A percentile compares a stretch with the other conserved stretches of the same genome.
Evolutionary conservation across 176 grass and related monocot species (phyloP).

Genomic region (Eleusine coracana): DNA sequence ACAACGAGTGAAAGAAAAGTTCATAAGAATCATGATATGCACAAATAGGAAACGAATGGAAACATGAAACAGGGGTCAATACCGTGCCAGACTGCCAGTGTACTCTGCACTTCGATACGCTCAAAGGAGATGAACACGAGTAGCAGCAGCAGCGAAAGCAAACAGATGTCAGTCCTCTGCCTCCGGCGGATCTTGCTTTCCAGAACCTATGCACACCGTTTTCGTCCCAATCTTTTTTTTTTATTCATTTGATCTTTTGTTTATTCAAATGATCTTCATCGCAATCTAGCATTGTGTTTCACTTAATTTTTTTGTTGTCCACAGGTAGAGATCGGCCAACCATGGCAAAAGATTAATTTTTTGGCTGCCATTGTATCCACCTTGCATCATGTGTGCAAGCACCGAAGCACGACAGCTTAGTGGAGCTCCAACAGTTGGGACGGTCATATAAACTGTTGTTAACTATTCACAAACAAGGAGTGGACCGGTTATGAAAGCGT

Average conservation of each 20-base stretch:
- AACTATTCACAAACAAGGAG: not conserved
- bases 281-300: too few relatives aligned
- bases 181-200: constrained; percentile 3
- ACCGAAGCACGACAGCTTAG: not conserved
- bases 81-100: too few relatives aligned
- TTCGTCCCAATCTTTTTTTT: not conserved
- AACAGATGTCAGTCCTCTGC: not conserved
- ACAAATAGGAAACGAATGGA: not conserved
- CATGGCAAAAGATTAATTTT: not conserved
- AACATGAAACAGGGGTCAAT: not conserved
- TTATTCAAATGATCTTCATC: too few relatives aligned
- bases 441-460: not conserved
- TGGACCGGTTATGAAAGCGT: too few relatives aligned
- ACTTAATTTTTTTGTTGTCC: not conserved
- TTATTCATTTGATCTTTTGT: too few relatives aligned
- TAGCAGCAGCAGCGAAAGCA: constrained; percentile 1
- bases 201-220: not conserved
- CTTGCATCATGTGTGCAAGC: constrained; percentile 7
- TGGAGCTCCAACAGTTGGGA: not conserved
- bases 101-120: too few relatives aligned
- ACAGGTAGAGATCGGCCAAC: constrained; percentile 32
- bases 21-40: not conserved
- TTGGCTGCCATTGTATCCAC: not conserved
- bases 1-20: not conserved
- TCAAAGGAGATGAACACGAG: too few relatives aligned